Percentiles rank a stretch among this genome's conserved stretches.
Conservation (phyloP, 371 early-diverging fungal species). For the Dinochytrium kinnereticum region DNA sequence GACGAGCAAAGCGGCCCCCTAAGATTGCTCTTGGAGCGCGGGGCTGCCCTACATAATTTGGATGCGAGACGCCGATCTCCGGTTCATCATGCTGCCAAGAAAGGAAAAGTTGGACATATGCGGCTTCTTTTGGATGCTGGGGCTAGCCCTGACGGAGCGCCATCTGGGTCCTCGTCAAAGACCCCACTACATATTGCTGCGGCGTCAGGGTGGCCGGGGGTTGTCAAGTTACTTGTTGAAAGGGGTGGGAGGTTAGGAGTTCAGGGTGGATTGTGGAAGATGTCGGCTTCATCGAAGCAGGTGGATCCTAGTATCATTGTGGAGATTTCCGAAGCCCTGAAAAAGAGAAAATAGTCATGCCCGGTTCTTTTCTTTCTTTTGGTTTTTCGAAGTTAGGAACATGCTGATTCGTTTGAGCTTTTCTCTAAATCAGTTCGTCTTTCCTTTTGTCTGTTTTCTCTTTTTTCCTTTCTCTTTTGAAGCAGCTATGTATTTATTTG, state of each 20-base stretch:
- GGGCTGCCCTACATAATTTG: not conserved
- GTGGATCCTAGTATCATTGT: constrained; percentile 11
- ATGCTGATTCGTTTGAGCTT: not conserved
- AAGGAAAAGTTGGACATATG: not conserved
- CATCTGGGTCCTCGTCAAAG: not conserved
- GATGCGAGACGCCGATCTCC: constrained; percentile 1
- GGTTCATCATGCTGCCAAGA: not conserved
- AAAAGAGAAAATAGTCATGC: not conserved
- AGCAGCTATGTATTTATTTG: not conserved
- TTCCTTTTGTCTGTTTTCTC: not conserved
- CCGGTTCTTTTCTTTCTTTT: not conserved
- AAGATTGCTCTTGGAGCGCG: not conserved
- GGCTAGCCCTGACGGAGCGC: not conserved
- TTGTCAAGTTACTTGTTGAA: constrained; percentile 12
- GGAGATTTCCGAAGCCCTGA: constrained; percentile 12
- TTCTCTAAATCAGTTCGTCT: not conserved
- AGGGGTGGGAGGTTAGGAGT: constrained; percentile 9
- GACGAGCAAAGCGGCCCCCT: not conserved
- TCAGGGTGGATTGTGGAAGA: constrained; percentile 17
- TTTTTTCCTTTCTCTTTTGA: not conserved
- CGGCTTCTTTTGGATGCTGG: constrained; percentile 10
- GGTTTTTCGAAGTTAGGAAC: not conserved
- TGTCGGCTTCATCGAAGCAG: constrained; percentile 5
- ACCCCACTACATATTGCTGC: constrained; percentile 6
- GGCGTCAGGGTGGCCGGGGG: not conserved